Base-by-base conservation (phyloP, 352 stramenopile species). In the Elongisporangium senticosum region DNA sequence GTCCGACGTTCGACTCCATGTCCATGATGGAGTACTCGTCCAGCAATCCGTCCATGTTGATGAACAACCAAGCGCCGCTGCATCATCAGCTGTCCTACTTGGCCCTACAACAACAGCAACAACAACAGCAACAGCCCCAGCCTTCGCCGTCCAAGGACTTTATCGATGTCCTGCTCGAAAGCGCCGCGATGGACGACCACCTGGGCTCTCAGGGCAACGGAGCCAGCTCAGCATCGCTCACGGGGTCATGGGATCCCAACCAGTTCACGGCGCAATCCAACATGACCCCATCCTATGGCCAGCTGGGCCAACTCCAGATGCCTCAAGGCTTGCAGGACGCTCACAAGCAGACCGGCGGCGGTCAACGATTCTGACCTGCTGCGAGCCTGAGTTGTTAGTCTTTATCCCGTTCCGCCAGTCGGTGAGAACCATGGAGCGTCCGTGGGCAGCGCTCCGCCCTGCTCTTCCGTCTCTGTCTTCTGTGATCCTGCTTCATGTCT, bases 121-220 rank as follows among this genome's bases (percentile, higher is more conserved):
- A 56, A 7, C 61, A 72, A 37, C 63, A 72, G 56, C 53, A 69
- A 40, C 70, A 59, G 28, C 58, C 64, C 33, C 33, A 43, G 48
- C 33, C 33, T 2, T 43, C 33, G 33, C 33, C 33, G 1, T 43
- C 33, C 5, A 71, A 71, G 49, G 75, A 87, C 47, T 87, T 81
- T 40, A 77, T 87, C 11, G 77, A 87, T 56, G 73, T 86, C 20
- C 53, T 87, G 17, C 58, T 87, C 3, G 77, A 87, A 62, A 86
- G 73, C 28, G 75, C 75, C 0, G 75, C 62, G 10, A 39, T 87
- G 43, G 75, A 87, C 20, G 77, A 87, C 3, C 69, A 72, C 53
- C 26, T 87, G 13, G 52, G 71, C 7, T 50, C 62, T 14, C 71
- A 79, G 61, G 33, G 33, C 4, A 43, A 17, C 13, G 33, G 33